Evolutionary conservation across 1,284 basidiomycete genomes (phyloP).

Genomic region (Apiotrichum laibachii): DNA sequence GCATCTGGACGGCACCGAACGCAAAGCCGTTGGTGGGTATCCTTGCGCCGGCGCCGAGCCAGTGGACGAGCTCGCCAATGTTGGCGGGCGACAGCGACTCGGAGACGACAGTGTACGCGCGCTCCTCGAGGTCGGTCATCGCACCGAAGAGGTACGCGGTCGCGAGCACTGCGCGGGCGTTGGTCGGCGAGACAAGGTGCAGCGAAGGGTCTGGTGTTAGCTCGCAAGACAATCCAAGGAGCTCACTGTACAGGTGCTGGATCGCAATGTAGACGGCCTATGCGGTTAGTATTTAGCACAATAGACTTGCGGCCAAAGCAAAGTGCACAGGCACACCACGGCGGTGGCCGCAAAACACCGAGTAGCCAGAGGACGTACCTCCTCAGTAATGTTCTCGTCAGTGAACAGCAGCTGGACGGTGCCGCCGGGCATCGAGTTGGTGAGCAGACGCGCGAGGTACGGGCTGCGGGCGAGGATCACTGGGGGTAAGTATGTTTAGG

Average conservation of each 20-base stretch:
- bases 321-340: not conserved
- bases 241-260: conserved; percentile 46
- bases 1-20: conserved; percentile 8
- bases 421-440: conserved; percentile 59
- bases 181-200: conserved; percentile 61
- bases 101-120: conserved; percentile 72
- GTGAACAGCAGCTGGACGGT: conserved; percentile 70
- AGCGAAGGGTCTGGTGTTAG: conserved; percentile 29
- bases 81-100: conserved; percentile 69
- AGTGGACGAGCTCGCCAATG: conserved; percentile 70
- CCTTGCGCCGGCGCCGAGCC: conserved; percentile 53
- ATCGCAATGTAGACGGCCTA: conserved; percentile 46
- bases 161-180: conserved; percentile 76
- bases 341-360: not conserved
- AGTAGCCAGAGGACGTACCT: conserved; percentile 57
- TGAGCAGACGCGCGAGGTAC: conserved; percentile 78
- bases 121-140: conserved; percentile 74
- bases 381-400: conserved; percentile 72
- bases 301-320: not conserved
- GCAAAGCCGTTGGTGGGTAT: conserved; percentile 21
- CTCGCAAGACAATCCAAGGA: not conserved
- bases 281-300: conserved; percentile 1
- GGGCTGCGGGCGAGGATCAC: conserved; percentile 82
- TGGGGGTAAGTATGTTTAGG: conserved; percentile 41
- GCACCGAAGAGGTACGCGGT: conserved; percentile 76